Evolutionary conservation across 192 early-diverging fungal genomes (phyloP).

Genomic region (Gigaspora rosea): DNA sequence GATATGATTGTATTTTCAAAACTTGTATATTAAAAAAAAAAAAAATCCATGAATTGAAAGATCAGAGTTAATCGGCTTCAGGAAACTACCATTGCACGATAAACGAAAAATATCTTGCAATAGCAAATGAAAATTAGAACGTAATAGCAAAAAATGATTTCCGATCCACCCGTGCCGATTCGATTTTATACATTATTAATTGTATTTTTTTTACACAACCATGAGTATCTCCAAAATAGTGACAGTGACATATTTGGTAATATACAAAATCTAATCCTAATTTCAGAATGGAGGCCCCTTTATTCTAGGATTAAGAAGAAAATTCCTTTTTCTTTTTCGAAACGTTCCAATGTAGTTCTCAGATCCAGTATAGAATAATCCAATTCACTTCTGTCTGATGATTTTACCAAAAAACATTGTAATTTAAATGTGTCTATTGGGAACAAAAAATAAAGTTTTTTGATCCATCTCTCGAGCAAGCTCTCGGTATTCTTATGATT

Average conservation of each 20-base stretch:
- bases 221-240: not conserved
- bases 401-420: conserved; percentile 44
- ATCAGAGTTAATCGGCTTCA: conserved; percentile 21
- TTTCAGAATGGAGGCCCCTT: conserved; percentile 40
- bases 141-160: conserved; percentile 28
- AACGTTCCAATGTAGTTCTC: conserved; percentile 34
- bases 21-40: conserved; percentile 27
- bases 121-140: conserved; percentile 28
- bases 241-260: conserved; percentile 24
- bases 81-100: not conserved
- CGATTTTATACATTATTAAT: not conserved
- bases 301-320: conserved; percentile 34
- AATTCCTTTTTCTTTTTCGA: conserved; percentile 37
- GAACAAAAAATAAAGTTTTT: conserved; percentile 43
- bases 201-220: not conserved
- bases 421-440: conserved; percentile 46
- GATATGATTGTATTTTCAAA: conserved; percentile 17
- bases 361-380: conserved; percentile 45
- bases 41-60: conserved; percentile 9
- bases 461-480: conserved; percentile 51
- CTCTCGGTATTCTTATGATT: conserved; percentile 37
- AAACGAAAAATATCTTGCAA: conserved; percentile 24
- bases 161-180: conserved; percentile 11
- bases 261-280: conserved; percentile 44
- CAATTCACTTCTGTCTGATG: conserved; percentile 39